Conservation (phyloP, 2,329 filamentous ascomycete genomes). For the Diplodia sapinea region DNA sequence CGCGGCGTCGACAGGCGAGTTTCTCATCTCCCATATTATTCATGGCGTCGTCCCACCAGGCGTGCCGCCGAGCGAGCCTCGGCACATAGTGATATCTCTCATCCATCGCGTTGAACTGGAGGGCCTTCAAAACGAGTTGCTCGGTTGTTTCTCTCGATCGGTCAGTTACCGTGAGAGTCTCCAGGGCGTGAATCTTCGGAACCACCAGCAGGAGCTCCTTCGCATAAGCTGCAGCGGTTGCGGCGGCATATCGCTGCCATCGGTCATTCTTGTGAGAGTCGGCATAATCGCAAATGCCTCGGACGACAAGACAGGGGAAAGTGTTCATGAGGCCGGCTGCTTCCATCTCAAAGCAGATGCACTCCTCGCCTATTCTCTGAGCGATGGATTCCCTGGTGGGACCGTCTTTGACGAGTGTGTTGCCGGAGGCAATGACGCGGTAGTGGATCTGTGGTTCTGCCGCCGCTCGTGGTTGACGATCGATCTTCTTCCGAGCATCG, state of each 20-base stretch:
- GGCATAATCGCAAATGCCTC: slow-evolving; percentile 39
- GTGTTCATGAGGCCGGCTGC: slow-evolving; percentile 32
- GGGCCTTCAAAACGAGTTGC: not conserved
- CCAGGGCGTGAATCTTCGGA: not conserved
- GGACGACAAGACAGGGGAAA: slow-evolving; percentile 39
- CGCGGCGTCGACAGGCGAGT: slow-evolving; percentile 16
- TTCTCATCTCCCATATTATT: slow-evolving; percentile 19
- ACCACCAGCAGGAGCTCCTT: slow-evolving; percentile 34
- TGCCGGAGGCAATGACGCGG: slow-evolving; percentile 7
- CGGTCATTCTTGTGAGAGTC: slow-evolving; percentile 14
- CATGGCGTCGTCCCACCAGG: slow-evolving; percentile 8
- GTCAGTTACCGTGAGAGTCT: not conserved
- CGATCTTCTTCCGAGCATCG: not conserved
- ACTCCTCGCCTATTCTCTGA: not conserved
- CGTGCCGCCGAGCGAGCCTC: not conserved
- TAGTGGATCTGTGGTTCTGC: not conserved
- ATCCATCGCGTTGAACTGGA: not conserved
- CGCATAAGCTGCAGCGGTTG: slow-evolving; percentile 34
- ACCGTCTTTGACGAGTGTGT: slow-evolving; percentile 3
- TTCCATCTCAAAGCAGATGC: slow-evolving; percentile 34
- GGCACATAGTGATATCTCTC: not conserved
- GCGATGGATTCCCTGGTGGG: not conserved
- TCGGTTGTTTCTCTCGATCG: not conserved
- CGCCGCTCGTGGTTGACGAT: not conserved
- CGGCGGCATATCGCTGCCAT: slow-evolving; percentile 37